Base-by-base conservation (phyloP, 257 asterid genomes). In the Ballota nigra region DNA sequence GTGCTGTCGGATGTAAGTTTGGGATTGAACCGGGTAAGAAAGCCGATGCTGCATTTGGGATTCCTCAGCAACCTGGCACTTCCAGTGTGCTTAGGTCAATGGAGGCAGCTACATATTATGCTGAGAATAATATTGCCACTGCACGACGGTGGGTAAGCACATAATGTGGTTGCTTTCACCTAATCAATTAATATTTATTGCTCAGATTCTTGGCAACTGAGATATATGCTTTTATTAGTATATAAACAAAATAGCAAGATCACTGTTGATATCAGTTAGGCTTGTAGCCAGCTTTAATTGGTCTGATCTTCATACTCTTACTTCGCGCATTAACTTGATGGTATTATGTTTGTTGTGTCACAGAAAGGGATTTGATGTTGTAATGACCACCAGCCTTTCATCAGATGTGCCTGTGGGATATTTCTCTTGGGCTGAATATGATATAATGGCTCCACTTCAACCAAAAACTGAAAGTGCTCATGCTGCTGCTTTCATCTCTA, bases 91-190 rank as follows among this genome's bases (percentile, higher is more conserved):
- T 82, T 74, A 86, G 97, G 33, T 92, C 99, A 22, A 95, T 95
- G 99, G 99, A 95, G 83, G 84, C 99, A 2, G 83, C 97, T 66
- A 81, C 79, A 51, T 92, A 95, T 80, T 95, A 89, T 72, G 8
- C 88, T 4, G 94, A 92, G 84, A 89, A 87, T 84, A 80, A 86
- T 77, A 36, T 95, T 65, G 90, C 73, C 36, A 61, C 40, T 69
- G 98, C 99, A 75, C 85, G 97, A 95, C 90, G 97, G 99, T 95
- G 97, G 94, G 97, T 92, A 86, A 89, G 92, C 92, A 88, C 91
- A 52, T 52, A 63, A 63, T 80, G 73, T 79, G 79, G 81, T 77
- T 75, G 53, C 79, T 80, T 70, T 71, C 51, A 56, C 74, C 47
- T 38, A 26, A 43, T 69, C 45, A n/a, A n/a, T n/a, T n/a, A n/a